Base-by-base conservation (phyloP, 2,329 filamentous ascomycete genomes). In the Lachnellula arida region DNA sequence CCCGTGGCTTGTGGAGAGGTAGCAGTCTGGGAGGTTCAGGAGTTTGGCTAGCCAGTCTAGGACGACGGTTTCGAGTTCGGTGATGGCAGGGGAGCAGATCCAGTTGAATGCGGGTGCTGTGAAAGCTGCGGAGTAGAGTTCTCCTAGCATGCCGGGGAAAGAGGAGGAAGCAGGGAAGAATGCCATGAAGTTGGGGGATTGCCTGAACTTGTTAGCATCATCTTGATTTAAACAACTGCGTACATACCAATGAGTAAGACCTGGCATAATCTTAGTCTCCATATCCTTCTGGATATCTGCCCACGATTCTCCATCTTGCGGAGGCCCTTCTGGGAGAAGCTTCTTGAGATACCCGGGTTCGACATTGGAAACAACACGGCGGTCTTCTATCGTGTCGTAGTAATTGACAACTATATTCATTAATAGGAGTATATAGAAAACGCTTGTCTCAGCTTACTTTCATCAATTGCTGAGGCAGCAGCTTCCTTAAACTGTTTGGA, bases 31-130 rank as follows among this genome's bases (percentile, higher is more conserved):
- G 23, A 97, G 76, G 1, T 76, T 83, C 12, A 97, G 73, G 8
- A 91, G 80, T 70, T 87, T 83, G 15, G 87, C 90, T 3, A 97
- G 76, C 92, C 93, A 97, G 73, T 97, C 93, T 71, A 97, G 80
- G 44, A 96, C 87, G 23, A 97, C 81, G 0, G 92, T 96, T 77
- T 97, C 93, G 48, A 97, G 81, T 75, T 97, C 93, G 0, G 93
- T 97, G 17, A 94, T 87, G 6, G 89, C 91, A 0, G 93, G 93
- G 5, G 87, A 91, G 74, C 93, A 97, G 61, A 97, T 85, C 93
- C 93, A 97, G 74, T 97, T 97, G 79, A 97, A 97, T 40, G 91
- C 91, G 1, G 93, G 91, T 15, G 89, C 89, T 12, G 86, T 94
- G 74, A 97, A 92, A 6, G 91, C 88, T 5, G 89, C 86, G 44